These are phyloP conservation scores for Halteria grandinella DNA, from an alignment of 73 alveolate species.

Conservation along the genomic window DNA sequence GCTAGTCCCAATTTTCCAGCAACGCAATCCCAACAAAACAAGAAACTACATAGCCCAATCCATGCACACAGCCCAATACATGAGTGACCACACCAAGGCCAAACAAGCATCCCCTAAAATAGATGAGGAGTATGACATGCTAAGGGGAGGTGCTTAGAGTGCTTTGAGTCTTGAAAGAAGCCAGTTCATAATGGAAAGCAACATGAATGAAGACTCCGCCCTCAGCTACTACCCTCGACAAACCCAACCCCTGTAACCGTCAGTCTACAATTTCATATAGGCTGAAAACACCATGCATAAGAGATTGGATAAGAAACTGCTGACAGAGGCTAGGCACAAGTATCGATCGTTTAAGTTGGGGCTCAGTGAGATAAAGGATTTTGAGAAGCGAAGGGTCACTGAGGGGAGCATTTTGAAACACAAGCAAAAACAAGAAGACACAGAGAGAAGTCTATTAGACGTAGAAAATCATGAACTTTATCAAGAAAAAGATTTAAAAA, in stretches of 20 bases:
- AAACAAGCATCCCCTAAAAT: not conserved
- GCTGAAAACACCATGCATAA: not conserved
- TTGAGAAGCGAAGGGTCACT: constrained; percentile 1
- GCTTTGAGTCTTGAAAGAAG: not conserved
- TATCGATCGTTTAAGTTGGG: constrained; percentile 39
- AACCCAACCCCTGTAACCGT: constrained; percentile 1
- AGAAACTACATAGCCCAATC: constrained; percentile 2
- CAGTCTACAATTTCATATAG: constrained; percentile 3
- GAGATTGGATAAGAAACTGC: not conserved
- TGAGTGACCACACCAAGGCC: not conserved
- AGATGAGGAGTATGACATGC: not conserved
- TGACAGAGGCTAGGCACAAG: constrained; percentile 19
- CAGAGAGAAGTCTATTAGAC: too few species aligned
- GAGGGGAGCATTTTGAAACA: too few species aligned
- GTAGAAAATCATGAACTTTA: too few species aligned
- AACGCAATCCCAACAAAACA: constrained; percentile 35
- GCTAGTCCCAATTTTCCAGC: constrained; percentile 13
- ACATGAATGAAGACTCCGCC: too few species aligned
- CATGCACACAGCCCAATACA: not conserved
- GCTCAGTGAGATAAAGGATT: not conserved
- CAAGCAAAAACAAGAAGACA: too few species aligned
- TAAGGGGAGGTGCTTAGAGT: not conserved
- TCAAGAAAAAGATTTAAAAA: too few species aligned
- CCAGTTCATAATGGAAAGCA: too few species aligned
- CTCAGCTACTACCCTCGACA: too few species aligned